phyloP scores from a whole-genome alignment of 2,329 filamentous ascomycete species.

The Botrytis galanthina region DNA sequence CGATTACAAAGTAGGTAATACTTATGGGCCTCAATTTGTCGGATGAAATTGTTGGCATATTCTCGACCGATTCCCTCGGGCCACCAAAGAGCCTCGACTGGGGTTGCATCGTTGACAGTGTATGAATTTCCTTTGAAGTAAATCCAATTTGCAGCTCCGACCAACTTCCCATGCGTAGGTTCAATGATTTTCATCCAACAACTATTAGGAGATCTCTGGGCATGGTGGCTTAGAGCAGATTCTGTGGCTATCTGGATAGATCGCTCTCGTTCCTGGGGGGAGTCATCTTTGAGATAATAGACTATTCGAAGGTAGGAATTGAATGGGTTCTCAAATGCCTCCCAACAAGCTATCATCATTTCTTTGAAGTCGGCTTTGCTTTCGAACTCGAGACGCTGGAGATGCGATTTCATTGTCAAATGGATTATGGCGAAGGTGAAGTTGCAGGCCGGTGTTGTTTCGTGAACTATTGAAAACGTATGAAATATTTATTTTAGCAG shows the following conservation, averaged over 20 bases:
- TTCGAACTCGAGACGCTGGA: not conserved
- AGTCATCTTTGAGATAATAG: not conserved
- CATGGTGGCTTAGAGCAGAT: not conserved
- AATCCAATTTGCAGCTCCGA: constrained; percentile 1
- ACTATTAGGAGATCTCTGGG: not conserved
- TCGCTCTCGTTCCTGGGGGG: not conserved
- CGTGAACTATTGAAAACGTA: not conserved
- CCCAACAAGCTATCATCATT: not conserved
- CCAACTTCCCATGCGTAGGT: not conserved
- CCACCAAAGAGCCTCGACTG: not conserved
- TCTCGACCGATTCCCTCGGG: not conserved
- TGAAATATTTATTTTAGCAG: not conserved
- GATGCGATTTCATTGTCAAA: not conserved
- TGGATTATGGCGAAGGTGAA: not conserved
- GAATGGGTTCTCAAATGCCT: not conserved
- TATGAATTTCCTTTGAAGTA: not conserved
- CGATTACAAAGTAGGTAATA: not conserved
- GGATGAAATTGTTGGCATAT: not conserved
- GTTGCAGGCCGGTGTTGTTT: not conserved
- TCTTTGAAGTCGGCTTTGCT: not conserved
- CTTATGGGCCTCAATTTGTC: not conserved
- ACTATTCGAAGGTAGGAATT: not conserved
- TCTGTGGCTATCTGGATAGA: not conserved
- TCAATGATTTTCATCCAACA: constrained; percentile 9
- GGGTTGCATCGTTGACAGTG: not conserved